Conservation (phyloP, 2,329 filamentous ascomycete genomes). For the Ascochyta viciae-villosae region DNA sequence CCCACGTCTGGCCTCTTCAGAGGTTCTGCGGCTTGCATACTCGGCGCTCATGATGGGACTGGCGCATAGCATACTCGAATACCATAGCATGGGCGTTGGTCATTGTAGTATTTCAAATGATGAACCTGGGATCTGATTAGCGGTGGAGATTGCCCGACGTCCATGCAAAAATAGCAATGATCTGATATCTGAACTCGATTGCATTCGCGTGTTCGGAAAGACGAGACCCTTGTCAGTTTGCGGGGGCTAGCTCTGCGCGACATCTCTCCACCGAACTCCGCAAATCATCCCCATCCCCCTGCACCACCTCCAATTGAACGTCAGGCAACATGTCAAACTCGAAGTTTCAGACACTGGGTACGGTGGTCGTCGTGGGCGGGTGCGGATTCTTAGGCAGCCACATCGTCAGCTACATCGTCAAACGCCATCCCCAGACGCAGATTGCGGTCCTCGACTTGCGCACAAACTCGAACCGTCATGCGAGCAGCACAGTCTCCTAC, state of each 20-base stretch:
- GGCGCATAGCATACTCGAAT: constrained; percentile 20
- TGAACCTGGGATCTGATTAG: neutral
- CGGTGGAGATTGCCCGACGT: neutral
- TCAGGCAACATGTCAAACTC: constrained; percentile 26
- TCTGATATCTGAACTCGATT: neutral
- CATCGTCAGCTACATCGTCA: constrained; percentile 57
- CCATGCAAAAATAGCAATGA: neutral
- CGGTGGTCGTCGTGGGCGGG: constrained; percentile 58
- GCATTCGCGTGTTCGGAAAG: neutral
- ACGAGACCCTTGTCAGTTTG: constrained; percentile 20
- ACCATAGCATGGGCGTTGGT: constrained; percentile 25
- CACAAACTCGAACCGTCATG: constrained; percentile 49
- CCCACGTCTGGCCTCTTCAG: constrained; percentile 24
- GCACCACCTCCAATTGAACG: constrained; percentile 20
- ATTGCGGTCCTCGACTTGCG: constrained; percentile 58
- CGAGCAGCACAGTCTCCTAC: constrained; percentile 55
- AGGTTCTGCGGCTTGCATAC: constrained; percentile 31
- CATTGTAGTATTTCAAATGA: neutral
- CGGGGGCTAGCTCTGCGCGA: constrained; percentile 22
- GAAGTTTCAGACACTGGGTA: constrained; percentile 48
- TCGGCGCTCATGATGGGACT: constrained; percentile 26
- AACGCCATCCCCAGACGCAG: constrained; percentile 50
- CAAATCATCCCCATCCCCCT: constrained; percentile 19
- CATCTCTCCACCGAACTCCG: constrained; percentile 26
- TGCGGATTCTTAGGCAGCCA: constrained; percentile 61